Evolutionary conservation across 768 basidiomycete species (phyloP).

Genomic region (Tulasnella sp.): DNA sequence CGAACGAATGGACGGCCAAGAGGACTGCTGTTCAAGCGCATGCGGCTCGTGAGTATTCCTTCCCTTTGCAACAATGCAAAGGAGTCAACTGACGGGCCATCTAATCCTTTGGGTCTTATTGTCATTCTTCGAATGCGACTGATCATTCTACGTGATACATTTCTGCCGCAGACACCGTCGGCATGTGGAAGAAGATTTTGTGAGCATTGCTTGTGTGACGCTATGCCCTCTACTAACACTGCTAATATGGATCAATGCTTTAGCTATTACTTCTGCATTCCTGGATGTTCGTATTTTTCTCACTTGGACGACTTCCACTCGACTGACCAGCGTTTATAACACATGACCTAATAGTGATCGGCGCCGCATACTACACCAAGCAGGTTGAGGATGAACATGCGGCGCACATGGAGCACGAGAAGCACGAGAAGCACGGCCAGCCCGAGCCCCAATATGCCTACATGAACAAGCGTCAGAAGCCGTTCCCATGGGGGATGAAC

Average conservation of each 20-base stretch:
- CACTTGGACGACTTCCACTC: not conserved
- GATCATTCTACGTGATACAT: too few species aligned
- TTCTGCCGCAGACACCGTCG: constrained; percentile 49
- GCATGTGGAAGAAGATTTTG: constrained; percentile 85
- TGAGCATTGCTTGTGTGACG: constrained; percentile 26
- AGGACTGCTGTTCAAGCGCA: constrained; percentile 52
- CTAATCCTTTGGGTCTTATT: not conserved
- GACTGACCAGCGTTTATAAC: constrained; percentile 20
- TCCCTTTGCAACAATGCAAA: not conserved
- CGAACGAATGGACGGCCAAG: constrained; percentile 36
- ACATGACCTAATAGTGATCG: constrained; percentile 24
- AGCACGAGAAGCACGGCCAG: constrained; percentile 60
- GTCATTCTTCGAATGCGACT: not conserved
- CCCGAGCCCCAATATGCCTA: constrained; percentile 62
- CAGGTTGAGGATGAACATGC: constrained; percentile 52
- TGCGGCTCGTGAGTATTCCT: constrained; percentile 41
- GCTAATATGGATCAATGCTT: not conserved
- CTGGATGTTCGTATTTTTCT: constrained; percentile 45
- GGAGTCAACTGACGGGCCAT: not conserved
- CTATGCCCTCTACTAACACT: not conserved
- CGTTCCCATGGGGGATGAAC: constrained; percentile 81
- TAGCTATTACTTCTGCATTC: constrained; percentile 66
- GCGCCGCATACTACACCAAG: constrained; percentile 34
- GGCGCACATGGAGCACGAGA: constrained; percentile 58
- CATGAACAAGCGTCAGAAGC: constrained; percentile 63